Conservation (phyloP, 2,329 filamentous ascomycete species). For the Pseudocercospora fijiensis region DNA sequence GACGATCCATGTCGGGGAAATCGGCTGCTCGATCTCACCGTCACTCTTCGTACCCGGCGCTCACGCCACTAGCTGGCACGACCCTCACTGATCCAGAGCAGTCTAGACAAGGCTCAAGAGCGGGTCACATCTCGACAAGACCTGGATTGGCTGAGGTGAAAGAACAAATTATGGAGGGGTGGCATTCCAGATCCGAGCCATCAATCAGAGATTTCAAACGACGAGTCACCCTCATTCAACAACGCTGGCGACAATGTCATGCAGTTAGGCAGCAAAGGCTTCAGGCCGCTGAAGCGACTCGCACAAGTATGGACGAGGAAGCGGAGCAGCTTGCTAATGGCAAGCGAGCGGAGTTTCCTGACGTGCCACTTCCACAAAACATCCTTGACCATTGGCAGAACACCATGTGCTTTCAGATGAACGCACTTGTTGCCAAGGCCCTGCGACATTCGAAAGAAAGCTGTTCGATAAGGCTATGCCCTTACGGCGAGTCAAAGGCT, state of each 20-base stretch:
- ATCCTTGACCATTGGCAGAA: slow-evolving; percentile 71
- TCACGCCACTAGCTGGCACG: not conserved
- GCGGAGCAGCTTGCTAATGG: not conserved
- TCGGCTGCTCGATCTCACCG: slow-evolving; percentile 11
- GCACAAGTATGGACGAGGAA: slow-evolving; percentile 8
- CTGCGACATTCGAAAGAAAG: slow-evolving; percentile 73
- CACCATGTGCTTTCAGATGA: slow-evolving; percentile 69
- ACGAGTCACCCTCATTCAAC: slow-evolving; percentile 37
- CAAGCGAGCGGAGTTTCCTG: slow-evolving; percentile 32
- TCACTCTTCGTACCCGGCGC: slow-evolving; percentile 11
- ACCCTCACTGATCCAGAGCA: not conserved
- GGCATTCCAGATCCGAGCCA: slow-evolving; percentile 19
- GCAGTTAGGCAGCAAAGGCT: slow-evolving; percentile 19
- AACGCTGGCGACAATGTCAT: slow-evolving; percentile 35
- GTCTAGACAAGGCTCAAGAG: slow-evolving; percentile 4
- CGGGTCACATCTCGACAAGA: slow-evolving; percentile 7
- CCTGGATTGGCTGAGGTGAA: slow-evolving; percentile 12
- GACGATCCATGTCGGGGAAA: not conserved
- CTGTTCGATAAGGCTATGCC: slow-evolving; percentile 74
- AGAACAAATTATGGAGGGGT: slow-evolving; percentile 12
- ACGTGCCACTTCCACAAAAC: slow-evolving; percentile 57
- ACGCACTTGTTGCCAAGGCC: slow-evolving; percentile 67
- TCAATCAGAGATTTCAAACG: slow-evolving; percentile 39
- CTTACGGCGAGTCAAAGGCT: slow-evolving; percentile 66
- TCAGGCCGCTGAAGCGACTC: slow-evolving; percentile 16